Evolutionary conservation across 306 rosid genomes (phyloP), one percentile per base, ranked within the genome.

Genomic region (Cicer chorassanicum): DNA sequence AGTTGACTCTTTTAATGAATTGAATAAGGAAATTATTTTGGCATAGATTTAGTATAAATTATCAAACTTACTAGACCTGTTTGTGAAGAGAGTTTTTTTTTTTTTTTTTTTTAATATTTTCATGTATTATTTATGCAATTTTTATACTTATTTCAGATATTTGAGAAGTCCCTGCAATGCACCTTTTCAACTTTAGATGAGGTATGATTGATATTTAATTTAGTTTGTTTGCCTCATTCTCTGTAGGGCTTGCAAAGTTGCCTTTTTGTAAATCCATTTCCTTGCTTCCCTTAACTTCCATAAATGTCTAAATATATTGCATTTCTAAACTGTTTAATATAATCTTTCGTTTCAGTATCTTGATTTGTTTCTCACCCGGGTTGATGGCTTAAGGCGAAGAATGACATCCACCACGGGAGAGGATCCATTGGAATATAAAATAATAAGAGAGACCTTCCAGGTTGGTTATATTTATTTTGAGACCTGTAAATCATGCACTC

Each of bases 351-450:
- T 82, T 82, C 88, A 91, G 98, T 90, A 90, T 81, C 84, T 86
- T 85, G 97, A 91, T 80, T 83, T 94, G 82, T 91, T 87, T 83
- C 92, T 91, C 73, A 94, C 97, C 41, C 91, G 96, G 68, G 81
- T 85, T 65, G 99, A 94, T 84, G 89, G 99, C 80, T 82, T 94
- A 84, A 89, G 99, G 83, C 88, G 98, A 78, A 91, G 93, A 85
- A 82, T 93, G 75, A 62, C 87, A 69, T 78, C 71, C 65, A 41
- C 74, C 36, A 34, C 40, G 66, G 84, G 82, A 80, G 89, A 82
- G 74, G 78, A 81, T 49, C 80, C 42, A 57, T 61, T 88, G 86
- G 89, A 89, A 69, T 88, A 75, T 81, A 82, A 85, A 73, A 75
- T 74, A 71, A 75, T 88, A 61, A 85, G 88, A 85, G 89, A 88